Percentiles rank a stretch among this genome's conserved stretches.
phyloP scores from a whole-genome alignment of 805 yeast species.

The Yarrowia phangngaensis region DNA sequence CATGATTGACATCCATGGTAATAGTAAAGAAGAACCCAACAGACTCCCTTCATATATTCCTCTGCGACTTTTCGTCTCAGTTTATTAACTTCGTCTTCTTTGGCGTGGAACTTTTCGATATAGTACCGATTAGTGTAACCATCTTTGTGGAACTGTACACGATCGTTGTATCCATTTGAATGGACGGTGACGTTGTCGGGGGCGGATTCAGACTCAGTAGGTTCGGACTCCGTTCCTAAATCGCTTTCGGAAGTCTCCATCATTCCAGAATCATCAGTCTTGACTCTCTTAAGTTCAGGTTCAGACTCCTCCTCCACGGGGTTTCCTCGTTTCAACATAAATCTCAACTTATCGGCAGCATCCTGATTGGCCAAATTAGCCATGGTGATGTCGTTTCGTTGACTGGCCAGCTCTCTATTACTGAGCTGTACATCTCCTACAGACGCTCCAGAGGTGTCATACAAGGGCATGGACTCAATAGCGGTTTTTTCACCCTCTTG shows the following conservation, averaged over 20 bases:
- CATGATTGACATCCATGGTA: slow-evolving; percentile 98
- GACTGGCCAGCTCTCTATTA: slow-evolving; percentile 66
- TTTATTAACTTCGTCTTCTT: slow-evolving; percentile 44
- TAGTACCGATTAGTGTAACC: slow-evolving; percentile 86
- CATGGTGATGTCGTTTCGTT: slow-evolving; percentile 57
- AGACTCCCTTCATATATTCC: slow-evolving; percentile 85
- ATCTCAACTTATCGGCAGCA: slow-evolving; percentile 60
- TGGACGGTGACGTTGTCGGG: not conserved
- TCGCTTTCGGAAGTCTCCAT: not conserved
- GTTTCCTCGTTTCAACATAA: slow-evolving; percentile 31
- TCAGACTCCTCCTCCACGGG: slow-evolving; percentile 26
- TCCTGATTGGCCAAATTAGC: slow-evolving; percentile 69
- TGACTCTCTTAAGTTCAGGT: slow-evolving; percentile 36
- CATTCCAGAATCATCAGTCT: slow-evolving; percentile 26
- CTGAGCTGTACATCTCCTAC: slow-evolving; percentile 65
- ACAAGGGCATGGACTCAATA: slow-evolving; percentile 67
- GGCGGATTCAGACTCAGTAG: not conserved
- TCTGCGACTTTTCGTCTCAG: slow-evolving; percentile 57
- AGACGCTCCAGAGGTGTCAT: slow-evolving; percentile 67
- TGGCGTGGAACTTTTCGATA: slow-evolving; percentile 61
- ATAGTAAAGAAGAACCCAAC: slow-evolving; percentile 94
- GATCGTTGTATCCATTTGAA: slow-evolving; percentile 33
- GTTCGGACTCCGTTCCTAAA: no score
- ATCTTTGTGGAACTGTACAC: slow-evolving; percentile 73
- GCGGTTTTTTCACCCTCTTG: slow-evolving; percentile 74